Conservation (phyloP, 169 alveolate species). For the Eimeria necatrix region DNA sequence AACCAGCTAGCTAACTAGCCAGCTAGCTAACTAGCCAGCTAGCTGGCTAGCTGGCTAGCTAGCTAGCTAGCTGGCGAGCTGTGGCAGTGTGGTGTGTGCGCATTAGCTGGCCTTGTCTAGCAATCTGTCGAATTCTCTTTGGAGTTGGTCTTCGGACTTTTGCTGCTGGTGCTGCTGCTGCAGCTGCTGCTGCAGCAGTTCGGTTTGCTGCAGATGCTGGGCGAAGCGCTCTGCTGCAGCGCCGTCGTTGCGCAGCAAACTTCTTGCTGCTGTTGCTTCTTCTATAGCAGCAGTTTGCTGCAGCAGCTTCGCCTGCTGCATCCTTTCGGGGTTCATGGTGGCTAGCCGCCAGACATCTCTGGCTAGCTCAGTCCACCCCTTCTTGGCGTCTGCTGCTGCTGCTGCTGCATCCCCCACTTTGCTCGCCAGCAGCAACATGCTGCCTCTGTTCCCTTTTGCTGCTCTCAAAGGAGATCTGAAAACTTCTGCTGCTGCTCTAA, state of each 20-base stretch:
- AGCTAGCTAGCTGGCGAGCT: too few species aligned
- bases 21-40: too few species aligned
- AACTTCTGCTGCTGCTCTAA: not conserved
- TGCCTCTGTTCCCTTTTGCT: not conserved
- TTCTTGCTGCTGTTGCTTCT: not conserved
- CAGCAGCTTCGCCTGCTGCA: not conserved
- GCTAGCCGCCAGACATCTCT: not conserved
- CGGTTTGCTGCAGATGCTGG: not conserved
- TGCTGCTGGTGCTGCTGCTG: not conserved
- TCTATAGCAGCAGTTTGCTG: not conserved
- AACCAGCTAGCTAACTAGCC: too few species aligned
- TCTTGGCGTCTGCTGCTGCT: not conserved
- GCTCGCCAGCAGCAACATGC: not conserved
- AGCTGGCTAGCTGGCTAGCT: too few species aligned
- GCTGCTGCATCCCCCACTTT: not conserved
- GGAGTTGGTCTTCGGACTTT: not conserved
- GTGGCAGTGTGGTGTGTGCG: too few species aligned
- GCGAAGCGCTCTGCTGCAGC: not conserved
- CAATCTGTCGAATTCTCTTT: not conserved
- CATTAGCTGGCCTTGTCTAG: not conserved
- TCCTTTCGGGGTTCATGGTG: not conserved
- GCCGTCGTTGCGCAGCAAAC: not conserved
- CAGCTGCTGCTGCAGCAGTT: not conserved
- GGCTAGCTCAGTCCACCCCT: not conserved
- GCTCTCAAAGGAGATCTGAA: not conserved